These are phyloP conservation scores for Cadophora sp. DNA, from an alignment of 2,329 filamentous ascomycete genomes.

Conservation along the genomic window DNA sequence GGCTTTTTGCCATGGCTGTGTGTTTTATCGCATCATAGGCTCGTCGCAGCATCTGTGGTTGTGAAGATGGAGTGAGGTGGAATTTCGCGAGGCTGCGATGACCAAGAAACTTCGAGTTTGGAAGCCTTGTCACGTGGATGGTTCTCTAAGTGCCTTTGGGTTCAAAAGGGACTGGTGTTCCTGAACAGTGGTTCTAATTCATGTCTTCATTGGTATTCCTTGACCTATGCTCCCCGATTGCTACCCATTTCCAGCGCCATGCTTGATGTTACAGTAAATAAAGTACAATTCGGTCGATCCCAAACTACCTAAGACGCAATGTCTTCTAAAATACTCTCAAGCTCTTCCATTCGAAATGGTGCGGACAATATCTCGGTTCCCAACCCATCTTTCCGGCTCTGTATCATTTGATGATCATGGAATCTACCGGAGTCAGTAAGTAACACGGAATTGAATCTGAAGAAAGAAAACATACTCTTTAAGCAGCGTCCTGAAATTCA, in stretches of 20 bases:
- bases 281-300: background rate
- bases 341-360: slow-evolving; percentile 85
- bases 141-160: background rate
- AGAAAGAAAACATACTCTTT: slow-evolving; percentile 74
- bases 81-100: slow-evolving; percentile 15
- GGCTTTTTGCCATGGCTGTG: slow-evolving; percentile 39
- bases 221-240: background rate
- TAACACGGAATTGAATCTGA: background rate
- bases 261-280: slow-evolving; percentile 9
- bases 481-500: slow-evolving; percentile 90
- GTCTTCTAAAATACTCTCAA: slow-evolving; percentile 89
- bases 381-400: slow-evolving; percentile 81
- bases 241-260: background rate
- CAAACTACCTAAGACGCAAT: slow-evolving; percentile 46
- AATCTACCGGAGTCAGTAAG: slow-evolving; percentile 62
- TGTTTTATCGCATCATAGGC: slow-evolving; percentile 24
- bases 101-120: too few species aligned
- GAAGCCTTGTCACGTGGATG: slow-evolving; percentile 17
- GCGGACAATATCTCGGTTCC: slow-evolving; percentile 87
- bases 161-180: background rate
- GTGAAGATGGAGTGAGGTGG: background rate
- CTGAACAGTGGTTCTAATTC: background rate
- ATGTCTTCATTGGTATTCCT: slow-evolving; percentile 6
- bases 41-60: slow-evolving; percentile 32
- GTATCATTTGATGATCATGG: slow-evolving; percentile 97